Base-by-base conservation (phyloP, 139 green algal species). In the Parachlorella kessleri region DNA sequence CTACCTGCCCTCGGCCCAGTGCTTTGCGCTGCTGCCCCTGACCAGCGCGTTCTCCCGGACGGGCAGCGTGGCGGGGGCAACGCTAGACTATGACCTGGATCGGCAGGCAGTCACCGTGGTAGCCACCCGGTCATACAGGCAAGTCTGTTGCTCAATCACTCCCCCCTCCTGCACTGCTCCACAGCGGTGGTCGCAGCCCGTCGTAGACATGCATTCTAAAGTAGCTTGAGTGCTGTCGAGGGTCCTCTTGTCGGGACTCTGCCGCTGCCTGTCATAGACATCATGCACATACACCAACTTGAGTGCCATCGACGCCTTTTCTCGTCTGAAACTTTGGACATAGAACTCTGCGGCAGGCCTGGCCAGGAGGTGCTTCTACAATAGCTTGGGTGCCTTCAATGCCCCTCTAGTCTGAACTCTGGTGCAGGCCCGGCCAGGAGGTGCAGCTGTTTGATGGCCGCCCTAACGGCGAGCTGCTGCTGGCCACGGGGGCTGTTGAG, bases 1-100 rank as follows among this genome's bases (percentile, higher is more conserved):
- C 8, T 99, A 96, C 86, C 89, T 99, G 24, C 92, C 92, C 9
- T 85, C 88, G 28, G 96, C 94, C 6, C 69, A 90, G 42, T 94
- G 91, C 84, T 98, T 99, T 88, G 96, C 96, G 9, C 78, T 99
- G 48, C 84, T 98, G 82, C 95, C 95, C 2, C 28, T 95, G 18
- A 75, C 88, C 8, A 70, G 68, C 39, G 64, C 55, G 10, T 72
- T 94, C 42, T 53, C 54, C 1, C 85, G 88, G 71, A 93, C 91
- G 0, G 88, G 91, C 55, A 90, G 88, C 79, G 86, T 88, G 18
- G 75, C 32, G 66, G 91, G 78, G 79, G 89, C 82, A 38, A 68
- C 55, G n/a, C 35, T 98, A 66, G 94, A 98, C 83, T 97, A 96
- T 72, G 87, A 97, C 69, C 14, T 80, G 1, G 82, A 90, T 24